Percentiles rank a stretch among this genome's conserved stretches.
These are phyloP conservation scores for Lasiodiplodia sp. DNA, from an alignment of 2,329 filamentous ascomycete species.

Conservation along the genomic window DNA sequence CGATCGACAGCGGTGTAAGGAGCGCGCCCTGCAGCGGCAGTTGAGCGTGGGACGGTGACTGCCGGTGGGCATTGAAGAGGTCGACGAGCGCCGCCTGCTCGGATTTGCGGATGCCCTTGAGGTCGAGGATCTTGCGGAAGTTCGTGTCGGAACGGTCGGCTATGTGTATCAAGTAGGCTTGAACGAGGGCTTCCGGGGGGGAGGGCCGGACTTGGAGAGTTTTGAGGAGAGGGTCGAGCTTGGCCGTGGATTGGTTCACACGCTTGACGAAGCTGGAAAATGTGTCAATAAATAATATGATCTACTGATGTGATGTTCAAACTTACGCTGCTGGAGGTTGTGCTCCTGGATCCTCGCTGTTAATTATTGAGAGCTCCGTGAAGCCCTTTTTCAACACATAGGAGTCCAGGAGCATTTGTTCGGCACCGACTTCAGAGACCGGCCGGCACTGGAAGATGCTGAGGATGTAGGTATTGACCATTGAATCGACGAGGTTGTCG, in stretches of 20 bases:
- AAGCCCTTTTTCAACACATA: conserved; percentile 87
- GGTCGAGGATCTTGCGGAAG: conserved; percentile 93
- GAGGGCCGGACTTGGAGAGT: conserved; percentile 92
- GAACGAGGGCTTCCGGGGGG: conserved; percentile 91
- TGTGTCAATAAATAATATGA: not conserved
- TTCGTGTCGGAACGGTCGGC: conserved; percentile 92
- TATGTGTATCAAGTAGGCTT: conserved; percentile 97
- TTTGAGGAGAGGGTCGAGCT: conserved; percentile 91
- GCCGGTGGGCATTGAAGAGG: conserved; percentile 86
- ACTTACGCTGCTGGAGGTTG: conserved; percentile 61
- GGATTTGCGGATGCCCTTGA: conserved; percentile 85
- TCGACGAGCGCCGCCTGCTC: conserved; percentile 87
- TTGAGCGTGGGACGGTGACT: conserved; percentile 69
- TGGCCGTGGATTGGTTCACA: conserved; percentile 81
- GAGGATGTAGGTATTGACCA: conserved; percentile 79
- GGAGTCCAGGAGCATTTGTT: conserved; percentile 97
- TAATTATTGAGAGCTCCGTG: conserved; percentile 71
- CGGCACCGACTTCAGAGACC: conserved; percentile 90
- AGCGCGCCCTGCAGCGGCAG: conserved; percentile 55
- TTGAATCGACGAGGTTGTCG: conserved; percentile 90
- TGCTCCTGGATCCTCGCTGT: conserved; percentile 60
- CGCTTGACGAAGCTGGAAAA: conserved; percentile 77
- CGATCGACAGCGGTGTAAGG: conserved; percentile 47
- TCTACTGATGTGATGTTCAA: conserved; percentile 20
- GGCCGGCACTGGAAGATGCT: conserved; percentile 90